A percentile compares a stretch with the other conserved stretches of the same genome.
Conservation (phyloP, 176 grass and related monocot genomes). For the Carex parvula region DNA sequence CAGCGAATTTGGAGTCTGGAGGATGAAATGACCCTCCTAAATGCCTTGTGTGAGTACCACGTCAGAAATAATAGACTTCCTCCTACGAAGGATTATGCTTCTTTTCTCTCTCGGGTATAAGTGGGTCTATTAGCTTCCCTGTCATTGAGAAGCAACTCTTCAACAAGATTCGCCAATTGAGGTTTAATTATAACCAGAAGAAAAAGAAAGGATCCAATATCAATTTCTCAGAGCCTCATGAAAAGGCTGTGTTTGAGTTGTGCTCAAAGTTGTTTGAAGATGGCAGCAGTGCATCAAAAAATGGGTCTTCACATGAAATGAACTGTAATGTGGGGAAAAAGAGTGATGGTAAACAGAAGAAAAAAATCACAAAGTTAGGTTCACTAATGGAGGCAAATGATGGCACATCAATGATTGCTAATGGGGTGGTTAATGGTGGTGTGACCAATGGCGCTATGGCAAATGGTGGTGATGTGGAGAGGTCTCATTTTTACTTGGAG, state of each 20-base stretch:
- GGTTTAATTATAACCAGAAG: background rate
- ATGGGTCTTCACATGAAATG: background rate
- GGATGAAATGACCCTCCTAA: background rate
- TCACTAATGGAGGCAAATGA: background rate
- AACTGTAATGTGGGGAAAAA: no score
- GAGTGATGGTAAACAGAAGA: no score
- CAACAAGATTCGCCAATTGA: background rate
- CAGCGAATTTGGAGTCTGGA: background rate
- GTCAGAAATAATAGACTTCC: background rate
- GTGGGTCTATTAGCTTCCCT: background rate
- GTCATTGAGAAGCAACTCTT: background rate
- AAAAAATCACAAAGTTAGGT: no score
- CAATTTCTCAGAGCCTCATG: background rate
- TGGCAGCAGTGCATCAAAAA: background rate
- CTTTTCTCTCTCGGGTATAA: background rate
- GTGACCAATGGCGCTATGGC: background rate
- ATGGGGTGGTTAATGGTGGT: background rate
- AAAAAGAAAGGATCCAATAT: background rate
- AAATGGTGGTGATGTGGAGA: background rate
- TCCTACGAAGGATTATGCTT: background rate
- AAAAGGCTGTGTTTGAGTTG: background rate
- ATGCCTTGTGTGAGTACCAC: background rate
- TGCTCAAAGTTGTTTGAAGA: background rate
- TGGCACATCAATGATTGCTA: background rate
- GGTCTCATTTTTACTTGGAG: background rate